Conservation (phyloP, 2,329 filamentous ascomycete genomes). For the Diaporthe amygdali region DNA sequence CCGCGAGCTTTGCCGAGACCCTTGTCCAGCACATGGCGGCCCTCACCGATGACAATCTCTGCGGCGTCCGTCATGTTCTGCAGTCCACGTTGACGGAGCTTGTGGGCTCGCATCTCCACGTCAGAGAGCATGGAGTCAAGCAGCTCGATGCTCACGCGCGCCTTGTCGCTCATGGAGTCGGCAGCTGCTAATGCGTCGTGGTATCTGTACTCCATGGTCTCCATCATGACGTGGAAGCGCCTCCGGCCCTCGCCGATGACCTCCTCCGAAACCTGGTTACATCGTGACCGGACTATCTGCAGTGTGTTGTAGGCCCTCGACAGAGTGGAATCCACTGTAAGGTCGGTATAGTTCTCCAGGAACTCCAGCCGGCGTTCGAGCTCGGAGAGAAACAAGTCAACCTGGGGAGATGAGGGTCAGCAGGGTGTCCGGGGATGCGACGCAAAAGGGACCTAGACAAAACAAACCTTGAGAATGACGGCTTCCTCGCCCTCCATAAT, state of each 20-base stretch:
- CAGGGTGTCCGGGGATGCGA: slow-evolving; percentile 2
- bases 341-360: slow-evolving; percentile 85
- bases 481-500: slow-evolving; percentile 69
- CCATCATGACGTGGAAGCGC: slow-evolving; percentile 86
- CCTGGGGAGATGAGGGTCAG: slow-evolving; percentile 44
- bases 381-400: slow-evolving; percentile 83
- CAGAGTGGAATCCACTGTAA: slow-evolving; percentile 83
- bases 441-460: neutral
- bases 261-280: slow-evolving; percentile 88
- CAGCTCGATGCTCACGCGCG: slow-evolving; percentile 82
- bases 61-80: slow-evolving; percentile 68
- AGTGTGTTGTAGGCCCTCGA: slow-evolving; percentile 85
- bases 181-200: slow-evolving; percentile 84
- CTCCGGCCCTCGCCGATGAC: slow-evolving; percentile 86
- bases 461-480: slow-evolving; percentile 59
- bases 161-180: slow-evolving; percentile 90
- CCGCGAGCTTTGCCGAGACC: slow-evolving; percentile 75
- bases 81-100: slow-evolving; percentile 78
- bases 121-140: slow-evolving; percentile 87
- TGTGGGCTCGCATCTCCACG: slow-evolving; percentile 81
- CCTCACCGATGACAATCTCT: slow-evolving; percentile 75
- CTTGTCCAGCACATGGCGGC: slow-evolving; percentile 81
- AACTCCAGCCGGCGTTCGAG: slow-evolving; percentile 86
- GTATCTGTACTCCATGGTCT: slow-evolving; percentile 87
- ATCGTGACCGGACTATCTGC: slow-evolving; percentile 84